These are phyloP conservation scores for Saccharomyces uvarum DNA, from an alignment of 1,139 yeast genomes.

Conservation along the genomic window DNA sequence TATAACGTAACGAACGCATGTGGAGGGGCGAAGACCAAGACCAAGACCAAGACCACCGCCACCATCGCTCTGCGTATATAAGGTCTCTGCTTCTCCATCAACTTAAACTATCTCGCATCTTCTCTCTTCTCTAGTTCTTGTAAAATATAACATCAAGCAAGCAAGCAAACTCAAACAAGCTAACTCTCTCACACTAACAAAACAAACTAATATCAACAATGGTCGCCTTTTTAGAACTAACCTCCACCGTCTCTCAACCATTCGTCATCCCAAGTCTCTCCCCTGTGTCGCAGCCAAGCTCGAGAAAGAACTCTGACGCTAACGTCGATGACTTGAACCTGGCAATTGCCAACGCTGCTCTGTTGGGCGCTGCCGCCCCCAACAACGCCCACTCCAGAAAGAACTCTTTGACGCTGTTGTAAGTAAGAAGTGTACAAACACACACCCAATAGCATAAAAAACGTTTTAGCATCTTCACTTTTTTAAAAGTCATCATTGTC, in stretches of 20 bases:
- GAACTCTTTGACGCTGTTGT: conserved; percentile 12
- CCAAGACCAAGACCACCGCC: not conserved
- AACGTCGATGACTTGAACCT: conserved; percentile 12
- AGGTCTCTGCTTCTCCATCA: not conserved
- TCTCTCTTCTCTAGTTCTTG: not conserved
- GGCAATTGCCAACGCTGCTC: conserved; percentile 7
- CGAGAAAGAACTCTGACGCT: conserved; percentile 26
- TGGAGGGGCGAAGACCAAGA: not conserved
- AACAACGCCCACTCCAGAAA: conserved; percentile 10
- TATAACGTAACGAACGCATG: not conserved
- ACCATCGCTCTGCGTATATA: not conserved
- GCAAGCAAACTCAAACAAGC: not conserved
- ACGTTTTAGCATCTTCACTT: conserved; percentile 1
- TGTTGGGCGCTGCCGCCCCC: conserved; percentile 2
- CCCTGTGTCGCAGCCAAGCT: conserved; percentile 39
- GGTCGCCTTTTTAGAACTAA: conserved; percentile 45
- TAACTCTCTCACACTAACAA: conserved; percentile 4
- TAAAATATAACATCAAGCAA: not conserved
- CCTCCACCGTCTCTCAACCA: conserved; percentile 52
- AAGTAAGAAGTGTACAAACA: not conserved
- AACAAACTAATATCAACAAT: conserved; percentile 9
- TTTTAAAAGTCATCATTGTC: conserved; percentile 10
- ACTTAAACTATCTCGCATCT: not conserved
- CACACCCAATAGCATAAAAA: not conserved
- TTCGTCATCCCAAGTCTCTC: conserved; percentile 58